Conservation (phyloP, 768 basidiomycete genomes). For the Xerocomus potaroensis region DNA sequence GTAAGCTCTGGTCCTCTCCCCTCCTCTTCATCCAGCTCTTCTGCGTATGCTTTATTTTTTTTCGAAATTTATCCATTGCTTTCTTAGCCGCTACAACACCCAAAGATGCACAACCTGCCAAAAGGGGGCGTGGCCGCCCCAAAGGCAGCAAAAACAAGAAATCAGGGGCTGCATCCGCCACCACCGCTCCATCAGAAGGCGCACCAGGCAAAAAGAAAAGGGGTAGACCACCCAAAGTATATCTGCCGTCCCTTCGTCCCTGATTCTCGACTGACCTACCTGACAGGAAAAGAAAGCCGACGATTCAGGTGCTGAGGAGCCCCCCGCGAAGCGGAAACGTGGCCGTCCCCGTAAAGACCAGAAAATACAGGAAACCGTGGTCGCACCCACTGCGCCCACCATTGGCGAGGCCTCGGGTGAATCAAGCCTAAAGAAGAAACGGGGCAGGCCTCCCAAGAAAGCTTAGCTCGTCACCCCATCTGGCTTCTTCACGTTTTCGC, state of each 20-base stretch:
- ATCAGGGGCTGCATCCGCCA: constrained; percentile 32
- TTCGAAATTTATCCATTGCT: constrained; percentile 18
- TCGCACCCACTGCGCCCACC: constrained; percentile 23
- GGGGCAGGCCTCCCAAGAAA: constrained; percentile 64
- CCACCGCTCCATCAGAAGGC: constrained; percentile 27
- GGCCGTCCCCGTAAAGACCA: constrained; percentile 70
- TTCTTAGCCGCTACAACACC: constrained; percentile 38
- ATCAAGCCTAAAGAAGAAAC: constrained; percentile 58
- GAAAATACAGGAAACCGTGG: constrained; percentile 43
- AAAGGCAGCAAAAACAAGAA: constrained; percentile 83
- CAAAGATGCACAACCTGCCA: constrained; percentile 38
- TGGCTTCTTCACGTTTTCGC: constrained; percentile 8
- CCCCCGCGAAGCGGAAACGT: constrained; percentile 59
- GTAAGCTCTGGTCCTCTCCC: constrained; percentile 19
- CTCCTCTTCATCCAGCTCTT: constrained; percentile 10
- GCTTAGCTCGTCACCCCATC: constrained; percentile 11
- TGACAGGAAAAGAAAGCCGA: constrained; percentile 34
- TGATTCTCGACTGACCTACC: constrained; percentile 21
- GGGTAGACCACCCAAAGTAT: constrained; percentile 51
- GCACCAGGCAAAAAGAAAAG: constrained; percentile 40
- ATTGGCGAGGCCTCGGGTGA: constrained; percentile 44
- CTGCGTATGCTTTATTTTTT: constrained; percentile 15
- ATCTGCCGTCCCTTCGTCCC: constrained; percentile 8
- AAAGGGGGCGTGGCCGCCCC: constrained; percentile 85
- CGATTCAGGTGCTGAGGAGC: constrained; percentile 50